Base-by-base conservation (phyloP, 495 filamentous ascomycete genomes). In the Hypoxylon subgilvum region DNA sequence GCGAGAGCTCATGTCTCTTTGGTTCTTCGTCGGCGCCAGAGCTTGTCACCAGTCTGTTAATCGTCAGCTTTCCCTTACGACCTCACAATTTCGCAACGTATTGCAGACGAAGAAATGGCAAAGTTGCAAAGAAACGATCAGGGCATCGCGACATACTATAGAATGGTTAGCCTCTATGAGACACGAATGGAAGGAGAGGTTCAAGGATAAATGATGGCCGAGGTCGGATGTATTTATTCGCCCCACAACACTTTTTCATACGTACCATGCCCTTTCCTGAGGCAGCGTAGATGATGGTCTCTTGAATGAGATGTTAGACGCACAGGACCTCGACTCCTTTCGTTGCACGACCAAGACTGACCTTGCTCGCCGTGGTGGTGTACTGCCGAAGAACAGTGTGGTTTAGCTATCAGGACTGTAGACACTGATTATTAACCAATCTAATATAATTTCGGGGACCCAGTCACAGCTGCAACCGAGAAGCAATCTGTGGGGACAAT, bases 291-390 rank as follows among this genome's bases (percentile, higher is more conserved):
- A 80, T 69, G 40, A 80, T 79, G 40, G 76, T 67, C 32, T 80
- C 78, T 79, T 61, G 40, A 17, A 22, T 21, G n/a, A n/a, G n/a
- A 19, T 38, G 22, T 60, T 45, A 62, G 55, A 54, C 3, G 7
- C 9, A 52, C 16, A 40, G 21, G 8, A 41, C 17, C 10, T 32
- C 23, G 12, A 16, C 1, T 32, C 12, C 16, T 28, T 42, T 35
- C n/a, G 17, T n/a, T 32, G 17, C 31, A 28, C 17, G 19, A 46
- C 25, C 10, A 58, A 44, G 22, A 72, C 71, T 45, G 32, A 78
- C 76, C 77, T 71, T 80, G 76, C 51, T 80, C 78, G 12, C 75
- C 76, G 45, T 79, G 67, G 47, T 80, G 78, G 46, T 72, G 76
- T 14, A 79, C 66, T 16, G 71, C 62, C 0, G 76, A 70, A 14